Conservation (phyloP, 257 asterid species). For the Jacaranda mimosifolia region DNA sequence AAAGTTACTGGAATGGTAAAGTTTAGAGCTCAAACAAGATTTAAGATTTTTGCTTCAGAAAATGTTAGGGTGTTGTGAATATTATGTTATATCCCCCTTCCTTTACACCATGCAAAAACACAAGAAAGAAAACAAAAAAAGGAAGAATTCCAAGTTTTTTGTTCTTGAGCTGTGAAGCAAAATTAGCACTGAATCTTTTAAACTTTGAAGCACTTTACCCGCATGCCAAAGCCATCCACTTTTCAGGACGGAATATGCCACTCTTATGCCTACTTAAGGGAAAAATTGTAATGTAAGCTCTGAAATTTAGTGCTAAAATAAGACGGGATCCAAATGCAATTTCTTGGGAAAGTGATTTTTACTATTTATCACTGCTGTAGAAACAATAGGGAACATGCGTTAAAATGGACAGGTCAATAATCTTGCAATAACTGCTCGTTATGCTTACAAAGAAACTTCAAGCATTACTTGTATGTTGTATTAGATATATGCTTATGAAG, state of each 20-base stretch:
- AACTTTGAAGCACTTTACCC: not conserved
- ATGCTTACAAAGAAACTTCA: not conserved
- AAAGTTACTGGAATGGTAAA: not conserved
- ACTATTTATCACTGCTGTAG: not conserved
- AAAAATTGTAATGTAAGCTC: not conserved
- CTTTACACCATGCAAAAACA: not conserved
- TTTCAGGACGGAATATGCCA: not conserved
- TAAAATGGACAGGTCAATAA: not conserved
- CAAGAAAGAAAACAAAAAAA: not conserved
- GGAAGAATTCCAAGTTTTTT: not conserved
- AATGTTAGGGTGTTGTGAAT: not conserved
- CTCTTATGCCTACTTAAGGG: not conserved
- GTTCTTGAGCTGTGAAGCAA: not conserved
- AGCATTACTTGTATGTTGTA: not conserved
- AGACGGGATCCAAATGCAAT: not conserved
- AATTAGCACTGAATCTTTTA: not conserved
- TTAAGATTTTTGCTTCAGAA: slow-evolving; percentile 1
- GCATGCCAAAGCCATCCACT: not conserved
- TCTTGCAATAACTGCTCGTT: not conserved
- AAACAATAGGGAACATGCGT: slow-evolving; percentile 4
- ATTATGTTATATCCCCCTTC: not conserved
- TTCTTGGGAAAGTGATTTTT: not conserved
- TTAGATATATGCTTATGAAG: not conserved
- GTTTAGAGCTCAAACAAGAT: slow-evolving; percentile 8
- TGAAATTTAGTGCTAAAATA: not conserved